A percentile compares a stretch with the other conserved stretches of the same genome.
phyloP scores from a whole-genome alignment of 495 filamentous ascomycete species.

The Daldinia caldariorum region DNA sequence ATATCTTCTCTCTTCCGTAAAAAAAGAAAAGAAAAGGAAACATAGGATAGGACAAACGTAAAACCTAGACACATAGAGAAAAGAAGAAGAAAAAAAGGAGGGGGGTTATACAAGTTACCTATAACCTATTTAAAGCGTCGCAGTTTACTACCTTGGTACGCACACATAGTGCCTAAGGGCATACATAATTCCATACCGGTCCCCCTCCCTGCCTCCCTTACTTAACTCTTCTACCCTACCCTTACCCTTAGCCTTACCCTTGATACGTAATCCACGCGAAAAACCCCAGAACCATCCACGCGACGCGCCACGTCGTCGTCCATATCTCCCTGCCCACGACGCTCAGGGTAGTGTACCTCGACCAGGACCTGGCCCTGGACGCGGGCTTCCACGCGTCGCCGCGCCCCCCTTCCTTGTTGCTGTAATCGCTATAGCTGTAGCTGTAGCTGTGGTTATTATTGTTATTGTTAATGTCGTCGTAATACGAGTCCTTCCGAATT shows the following conservation, averaged over 20 bases:
- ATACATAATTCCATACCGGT: background rate
- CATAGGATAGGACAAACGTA: background rate
- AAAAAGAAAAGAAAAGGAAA: no score
- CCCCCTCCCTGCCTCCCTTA: background rate
- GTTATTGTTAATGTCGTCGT: conserved; percentile 20
- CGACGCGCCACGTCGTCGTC: conserved; percentile 56
- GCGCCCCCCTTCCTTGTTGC: conserved; percentile 48
- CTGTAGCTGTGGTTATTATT: no score
- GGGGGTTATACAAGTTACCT: background rate
- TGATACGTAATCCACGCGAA: conserved; percentile 54
- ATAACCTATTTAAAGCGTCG: background rate
- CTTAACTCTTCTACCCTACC: background rate
- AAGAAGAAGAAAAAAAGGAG: background rate
- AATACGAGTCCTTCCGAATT: conserved; percentile 53
- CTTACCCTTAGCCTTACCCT: conserved; percentile 40
- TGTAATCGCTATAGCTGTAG: no score
- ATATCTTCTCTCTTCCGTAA: no score
- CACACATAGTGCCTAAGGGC: no score
- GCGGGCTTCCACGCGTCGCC: conserved; percentile 37
- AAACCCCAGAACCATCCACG: conserved; percentile 57
- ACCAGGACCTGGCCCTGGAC: background rate
- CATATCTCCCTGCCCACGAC: conserved; percentile 55
- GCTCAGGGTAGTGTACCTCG: conserved; percentile 31
- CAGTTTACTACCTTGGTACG: no score
- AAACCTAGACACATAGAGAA: background rate